Conservation (phyloP, 2,329 filamentous ascomycete species). For the Fusarium torreyae region DNA sequence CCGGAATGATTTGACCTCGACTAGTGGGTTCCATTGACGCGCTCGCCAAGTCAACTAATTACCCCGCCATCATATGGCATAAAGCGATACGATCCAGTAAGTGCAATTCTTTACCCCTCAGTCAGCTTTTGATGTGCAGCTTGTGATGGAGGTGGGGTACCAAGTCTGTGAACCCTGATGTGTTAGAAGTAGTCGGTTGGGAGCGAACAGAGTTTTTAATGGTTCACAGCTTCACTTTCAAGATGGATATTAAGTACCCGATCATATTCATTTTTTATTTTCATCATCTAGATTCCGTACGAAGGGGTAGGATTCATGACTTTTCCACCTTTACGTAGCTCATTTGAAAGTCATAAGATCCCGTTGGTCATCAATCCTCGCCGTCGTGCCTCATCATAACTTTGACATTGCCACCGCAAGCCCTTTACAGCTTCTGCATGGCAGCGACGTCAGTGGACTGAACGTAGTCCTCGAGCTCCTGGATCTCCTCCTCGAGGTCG, state of each 20-base stretch:
- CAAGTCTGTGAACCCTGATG: not conserved
- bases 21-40: slow-evolving; percentile 35
- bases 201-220: no score
- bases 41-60: slow-evolving; percentile 17
- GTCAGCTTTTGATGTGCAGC: not conserved
- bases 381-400: slow-evolving; percentile 54
- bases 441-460: slow-evolving; percentile 93
- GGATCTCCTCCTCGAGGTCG: slow-evolving; percentile 89
- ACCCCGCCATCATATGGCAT: slow-evolving; percentile 51
- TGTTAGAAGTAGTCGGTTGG: not conserved
- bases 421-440: slow-evolving; percentile 90
- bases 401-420: slow-evolving; percentile 43
- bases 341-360: slow-evolving; percentile 45
- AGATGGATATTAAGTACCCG: not conserved
- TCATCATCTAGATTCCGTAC: slow-evolving; percentile 48
- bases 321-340: slow-evolving; percentile 47
- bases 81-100: slow-evolving; percentile 40
- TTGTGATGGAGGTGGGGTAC: slow-evolving; percentile 20
- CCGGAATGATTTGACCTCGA: slow-evolving; percentile 25
- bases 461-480: slow-evolving; percentile 91
- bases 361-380: slow-evolving; percentile 50
- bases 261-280: slow-evolving; percentile 35
- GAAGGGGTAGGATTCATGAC: slow-evolving; percentile 44
- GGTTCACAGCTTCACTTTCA: not conserved
- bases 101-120: slow-evolving; percentile 43